These are phyloP conservation scores for Microbotryum scabiosae DNA, from an alignment of 1,284 basidiomycete genomes.

Conservation along the genomic window DNA sequence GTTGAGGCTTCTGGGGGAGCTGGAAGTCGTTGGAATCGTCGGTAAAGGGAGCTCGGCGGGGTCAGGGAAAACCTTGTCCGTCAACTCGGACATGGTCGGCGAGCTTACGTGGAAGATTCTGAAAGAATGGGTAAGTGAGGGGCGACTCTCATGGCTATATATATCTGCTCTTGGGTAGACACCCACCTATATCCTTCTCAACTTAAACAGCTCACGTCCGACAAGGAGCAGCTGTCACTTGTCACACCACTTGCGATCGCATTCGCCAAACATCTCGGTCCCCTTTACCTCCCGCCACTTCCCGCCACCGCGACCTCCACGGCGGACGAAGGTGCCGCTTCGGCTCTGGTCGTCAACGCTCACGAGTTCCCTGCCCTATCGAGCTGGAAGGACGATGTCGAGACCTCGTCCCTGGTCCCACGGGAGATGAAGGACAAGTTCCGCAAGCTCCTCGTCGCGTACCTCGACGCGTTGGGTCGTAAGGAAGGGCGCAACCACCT, in stretches of 20 bases:
- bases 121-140: slow-evolving; percentile 53
- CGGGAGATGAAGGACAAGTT: slow-evolving; percentile 78
- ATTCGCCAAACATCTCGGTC: slow-evolving; percentile 68
- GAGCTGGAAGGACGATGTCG: slow-evolving; percentile 28
- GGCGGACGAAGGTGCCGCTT: slow-evolving; percentile 71
- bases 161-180: not conserved
- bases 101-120: slow-evolving; percentile 39
- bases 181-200: not conserved
- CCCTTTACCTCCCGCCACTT: slow-evolving; percentile 67
- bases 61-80: too few species aligned
- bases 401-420: slow-evolving; percentile 52
- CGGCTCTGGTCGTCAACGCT: slow-evolving; percentile 43
- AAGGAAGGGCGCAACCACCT: slow-evolving; percentile 85
- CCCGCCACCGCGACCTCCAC: slow-evolving; percentile 76
- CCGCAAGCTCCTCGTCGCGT: slow-evolving; percentile 83
- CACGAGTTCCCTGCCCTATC: slow-evolving; percentile 53
- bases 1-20: slow-evolving; percentile 76
- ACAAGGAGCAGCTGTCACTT: slow-evolving; percentile 33
- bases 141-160: not conserved
- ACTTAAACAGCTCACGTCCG: slow-evolving; percentile 30
- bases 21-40: slow-evolving; percentile 70
- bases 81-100: slow-evolving; percentile 10
- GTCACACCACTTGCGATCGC: slow-evolving; percentile 33
- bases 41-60: slow-evolving; percentile 9
- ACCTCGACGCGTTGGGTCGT: slow-evolving; percentile 84